A percentile compares a stretch with the other conserved stretches of the same genome.
These are phyloP conservation scores for Rhodofomes roseus DNA, from an alignment of 1,284 basidiomycete genomes.

Conservation along the genomic window DNA sequence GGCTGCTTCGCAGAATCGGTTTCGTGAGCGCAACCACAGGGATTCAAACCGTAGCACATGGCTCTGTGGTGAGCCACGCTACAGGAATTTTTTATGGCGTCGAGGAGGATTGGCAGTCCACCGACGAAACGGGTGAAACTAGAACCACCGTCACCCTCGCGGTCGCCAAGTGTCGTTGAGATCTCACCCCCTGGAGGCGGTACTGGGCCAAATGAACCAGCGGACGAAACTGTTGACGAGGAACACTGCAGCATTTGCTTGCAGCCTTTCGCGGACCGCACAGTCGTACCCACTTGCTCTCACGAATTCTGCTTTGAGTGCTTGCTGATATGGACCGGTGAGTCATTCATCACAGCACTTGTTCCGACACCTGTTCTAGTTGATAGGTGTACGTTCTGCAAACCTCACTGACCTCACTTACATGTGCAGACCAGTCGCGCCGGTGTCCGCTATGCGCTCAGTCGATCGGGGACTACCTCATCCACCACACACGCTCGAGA, in stretches of 20 bases:
- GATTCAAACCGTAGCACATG: not conserved
- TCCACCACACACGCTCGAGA: conserved; percentile 75
- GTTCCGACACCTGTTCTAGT: not conserved
- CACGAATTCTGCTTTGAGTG: conserved; percentile 92
- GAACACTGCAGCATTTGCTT: conserved; percentile 73
- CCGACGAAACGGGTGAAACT: conserved; percentile 21
- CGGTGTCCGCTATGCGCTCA: conserved; percentile 82
- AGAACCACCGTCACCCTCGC: conserved; percentile 9
- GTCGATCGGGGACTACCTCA: conserved; percentile 70
- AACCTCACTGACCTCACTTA: not conserved
- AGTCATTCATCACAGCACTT: conserved; percentile 21
- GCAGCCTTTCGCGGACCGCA: conserved; percentile 70
- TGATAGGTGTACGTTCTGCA: too few relatives aligned
- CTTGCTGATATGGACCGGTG: conserved; percentile 79
- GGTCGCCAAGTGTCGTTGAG: conserved; percentile 2
- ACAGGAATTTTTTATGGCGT: not conserved
- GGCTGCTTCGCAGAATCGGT: not conserved
- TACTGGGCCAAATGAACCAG: not conserved
- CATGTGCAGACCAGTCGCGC: conserved; percentile 57
- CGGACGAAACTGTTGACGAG: conserved; percentile 19
- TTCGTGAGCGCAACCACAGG: not conserved
- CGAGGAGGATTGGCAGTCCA: conserved; percentile 8
- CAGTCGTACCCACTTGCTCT: conserved; percentile 76
- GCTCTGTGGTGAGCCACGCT: not conserved
- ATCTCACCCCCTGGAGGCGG: not conserved